Percentiles rank a stretch among this genome's conserved stretches.
phyloP scores from a whole-genome alignment of 169 alveolate genomes.

The Cyclospora cayetanensis region DNA sequence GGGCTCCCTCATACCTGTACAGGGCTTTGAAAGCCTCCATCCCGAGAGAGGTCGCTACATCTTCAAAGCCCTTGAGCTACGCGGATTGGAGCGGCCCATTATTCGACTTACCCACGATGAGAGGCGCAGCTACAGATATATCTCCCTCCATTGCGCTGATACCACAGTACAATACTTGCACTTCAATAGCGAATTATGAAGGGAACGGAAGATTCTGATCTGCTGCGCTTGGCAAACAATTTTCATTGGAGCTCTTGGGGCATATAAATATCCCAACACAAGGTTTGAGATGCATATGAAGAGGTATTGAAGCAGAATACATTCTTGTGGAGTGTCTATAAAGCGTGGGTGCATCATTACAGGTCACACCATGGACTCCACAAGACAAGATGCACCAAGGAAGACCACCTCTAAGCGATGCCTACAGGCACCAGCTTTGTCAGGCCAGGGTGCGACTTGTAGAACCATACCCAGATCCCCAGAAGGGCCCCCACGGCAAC shows the following conservation, averaged over 20 bases:
- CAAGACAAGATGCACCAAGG: neutral
- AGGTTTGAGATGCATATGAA: neutral
- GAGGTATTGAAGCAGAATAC: neutral
- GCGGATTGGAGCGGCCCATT: neutral
- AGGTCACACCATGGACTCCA: neutral
- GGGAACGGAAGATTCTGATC: too few relatives aligned
- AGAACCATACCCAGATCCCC: constrained; percentile 25
- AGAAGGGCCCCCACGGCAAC: constrained; percentile 48
- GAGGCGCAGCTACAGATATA: constrained; percentile 7
- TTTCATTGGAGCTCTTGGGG: too few relatives aligned
- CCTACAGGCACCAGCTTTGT: neutral
- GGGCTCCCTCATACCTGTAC: neutral
- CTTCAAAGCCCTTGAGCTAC: neutral
- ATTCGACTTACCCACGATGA: neutral
- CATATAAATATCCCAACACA: neutral
- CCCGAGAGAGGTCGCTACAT: neutral
- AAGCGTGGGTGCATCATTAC: neutral
- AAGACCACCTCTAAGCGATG: neutral
- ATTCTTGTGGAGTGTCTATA: neutral
- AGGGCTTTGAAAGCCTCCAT: neutral
- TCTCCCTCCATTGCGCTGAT: neutral
- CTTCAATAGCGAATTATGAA: too few relatives aligned
- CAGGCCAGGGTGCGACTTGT: neutral
- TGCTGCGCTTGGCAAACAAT: too few relatives aligned
- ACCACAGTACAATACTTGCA: neutral